phyloP scores from a whole-genome alignment of 139 green algal genomes.

The Volvox africanus region DNA sequence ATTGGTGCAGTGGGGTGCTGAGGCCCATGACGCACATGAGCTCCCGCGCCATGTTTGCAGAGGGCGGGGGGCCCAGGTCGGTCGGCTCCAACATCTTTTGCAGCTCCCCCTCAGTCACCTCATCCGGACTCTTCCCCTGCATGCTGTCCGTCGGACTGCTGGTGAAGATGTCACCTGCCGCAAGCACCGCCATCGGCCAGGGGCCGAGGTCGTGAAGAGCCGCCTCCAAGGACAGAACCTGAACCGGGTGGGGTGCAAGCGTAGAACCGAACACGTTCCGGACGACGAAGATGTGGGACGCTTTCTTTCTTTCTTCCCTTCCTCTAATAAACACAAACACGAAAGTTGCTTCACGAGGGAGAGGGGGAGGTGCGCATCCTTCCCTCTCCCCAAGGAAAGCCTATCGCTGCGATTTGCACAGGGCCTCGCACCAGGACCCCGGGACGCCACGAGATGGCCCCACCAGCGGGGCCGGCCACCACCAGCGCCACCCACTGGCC shows the following conservation, averaged over 20 bases:
- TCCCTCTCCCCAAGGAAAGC: too few relatives aligned
- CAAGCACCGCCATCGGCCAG: constrained; percentile 30
- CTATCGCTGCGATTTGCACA: too few relatives aligned
- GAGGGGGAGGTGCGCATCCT: too few relatives aligned
- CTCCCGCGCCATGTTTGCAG: background rate
- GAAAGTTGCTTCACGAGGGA: too few relatives aligned
- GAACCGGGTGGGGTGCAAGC: background rate
- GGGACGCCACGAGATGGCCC: too few relatives aligned
- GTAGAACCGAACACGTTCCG: background rate
- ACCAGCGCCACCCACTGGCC: background rate
- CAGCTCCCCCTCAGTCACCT: background rate
- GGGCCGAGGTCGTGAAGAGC: background rate
- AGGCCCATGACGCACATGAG: constrained; percentile 27
- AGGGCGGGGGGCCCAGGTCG: constrained; percentile 13
- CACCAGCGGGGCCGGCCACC: too few relatives aligned
- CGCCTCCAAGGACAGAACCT: background rate
- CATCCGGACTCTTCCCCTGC: background rate
- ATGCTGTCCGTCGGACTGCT: background rate
- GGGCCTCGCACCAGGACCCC: too few relatives aligned
- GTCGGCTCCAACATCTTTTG: constrained; percentile 8
- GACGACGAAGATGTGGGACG: too few relatives aligned
- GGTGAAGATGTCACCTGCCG: constrained; percentile 3
- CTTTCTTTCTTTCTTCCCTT: too few relatives aligned
- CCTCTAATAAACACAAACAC: too few relatives aligned
- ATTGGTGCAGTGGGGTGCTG: too few relatives aligned